Evolutionary conservation across 768 basidiomycete species (phyloP), one percentile per base, ranked within the genome.

Genomic region (Naematelia encephala): DNA sequence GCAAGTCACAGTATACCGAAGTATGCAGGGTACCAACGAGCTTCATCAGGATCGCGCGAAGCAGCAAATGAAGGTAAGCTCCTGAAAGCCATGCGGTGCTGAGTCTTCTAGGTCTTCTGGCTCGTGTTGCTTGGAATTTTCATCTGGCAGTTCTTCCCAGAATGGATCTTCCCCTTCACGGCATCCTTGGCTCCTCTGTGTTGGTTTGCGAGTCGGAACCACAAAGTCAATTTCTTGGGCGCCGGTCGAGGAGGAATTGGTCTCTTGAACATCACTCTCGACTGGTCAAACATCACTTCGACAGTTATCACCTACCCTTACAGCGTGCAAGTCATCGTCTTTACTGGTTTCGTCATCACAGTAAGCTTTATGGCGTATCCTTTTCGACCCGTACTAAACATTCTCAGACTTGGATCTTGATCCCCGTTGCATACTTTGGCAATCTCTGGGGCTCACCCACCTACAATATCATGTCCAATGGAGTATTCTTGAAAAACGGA

Each of bases 211-310:
- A 45, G 42, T 12, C 19, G 16, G 19, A 59, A 47, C 44, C 57
- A 59, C 30, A 59, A 42, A 26, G 50, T 59, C 57, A 59, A 59
- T 42, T 59, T 59, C 51, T 26, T 59, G 19, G 57, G 51, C 49
- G 57, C 57, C 4, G 57, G 57, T 13, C 23, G 57, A 28, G 57
- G 57, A 21, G 57, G 57, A 8, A 53, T 53, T 1, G 57, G 57
- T 39, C 25, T 59, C 5, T 44, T 59, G 23, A 59, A 59, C 27
- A 59, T 59, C 19, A 59, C 57, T 0, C 26, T 59, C 3, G 51
- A 59, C 29, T 59, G 57, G 57, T 59, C 57, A 3, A 59, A 59
- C 27, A 59, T 59, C 44, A 59, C 57, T 29, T 51, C 49, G 4
- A 59, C 57, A 5, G 51, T 59, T 11, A 59, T 59, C 57, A 59